Evolutionary conservation across 768 basidiomycete genomes (phyloP).

Genomic region (Lentinula raphanica): DNA sequence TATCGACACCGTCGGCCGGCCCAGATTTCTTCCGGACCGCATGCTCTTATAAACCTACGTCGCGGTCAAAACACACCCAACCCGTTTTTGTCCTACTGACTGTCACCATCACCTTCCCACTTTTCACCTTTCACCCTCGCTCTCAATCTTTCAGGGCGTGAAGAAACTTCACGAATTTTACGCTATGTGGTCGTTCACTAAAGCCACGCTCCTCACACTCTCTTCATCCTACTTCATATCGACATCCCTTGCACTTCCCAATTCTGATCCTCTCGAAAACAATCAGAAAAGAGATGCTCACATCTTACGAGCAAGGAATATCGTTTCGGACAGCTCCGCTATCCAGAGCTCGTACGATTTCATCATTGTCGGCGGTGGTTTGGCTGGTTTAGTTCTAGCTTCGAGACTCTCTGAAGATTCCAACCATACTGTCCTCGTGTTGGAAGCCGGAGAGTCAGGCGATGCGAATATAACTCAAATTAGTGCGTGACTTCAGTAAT

Average conservation of each 20-base stretch:
- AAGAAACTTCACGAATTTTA: background rate
- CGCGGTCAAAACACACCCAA: background rate
- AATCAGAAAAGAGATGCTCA: background rate
- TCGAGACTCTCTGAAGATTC: slow-evolving; percentile 3
- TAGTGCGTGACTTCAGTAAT: background rate
- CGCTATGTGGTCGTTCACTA: slow-evolving; percentile 4
- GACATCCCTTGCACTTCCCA: background rate
- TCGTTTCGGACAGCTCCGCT: background rate
- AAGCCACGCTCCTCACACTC: slow-evolving; percentile 6
- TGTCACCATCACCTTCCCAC: background rate
- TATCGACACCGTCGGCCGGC: too few relatives aligned
- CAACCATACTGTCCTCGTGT: background rate
- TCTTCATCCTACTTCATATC: background rate
- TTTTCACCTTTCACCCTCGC: background rate
- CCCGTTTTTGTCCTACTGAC: background rate
- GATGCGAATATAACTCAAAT: slow-evolving; percentile 5
- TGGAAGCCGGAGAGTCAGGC: slow-evolving; percentile 1
- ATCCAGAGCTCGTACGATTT: slow-evolving; percentile 3
- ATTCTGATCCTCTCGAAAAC: background rate
- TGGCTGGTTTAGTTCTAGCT: background rate
- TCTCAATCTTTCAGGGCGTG: background rate
- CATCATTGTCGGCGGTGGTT: slow-evolving; percentile 6
- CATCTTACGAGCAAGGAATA: background rate
- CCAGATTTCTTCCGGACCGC: too few relatives aligned
- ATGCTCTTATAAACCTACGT: too few relatives aligned